Evolutionary conservation across 2,329 filamentous ascomycete species (phyloP).

Genomic region (Pseudocercospora macadamiae): DNA sequence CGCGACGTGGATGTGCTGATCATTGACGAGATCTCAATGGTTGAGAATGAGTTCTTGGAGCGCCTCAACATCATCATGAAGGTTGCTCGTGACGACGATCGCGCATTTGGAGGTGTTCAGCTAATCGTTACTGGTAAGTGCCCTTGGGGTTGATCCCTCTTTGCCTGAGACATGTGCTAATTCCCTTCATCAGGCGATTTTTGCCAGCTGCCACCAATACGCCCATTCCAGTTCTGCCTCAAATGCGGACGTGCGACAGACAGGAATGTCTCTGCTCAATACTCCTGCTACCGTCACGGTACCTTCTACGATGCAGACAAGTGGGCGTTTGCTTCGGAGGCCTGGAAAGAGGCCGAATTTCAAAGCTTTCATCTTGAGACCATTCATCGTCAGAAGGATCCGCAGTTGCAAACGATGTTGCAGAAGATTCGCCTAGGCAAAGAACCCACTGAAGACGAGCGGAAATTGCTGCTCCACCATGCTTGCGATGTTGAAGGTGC

Average conservation of each 20-base stretch:
- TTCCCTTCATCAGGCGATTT: too few species aligned
- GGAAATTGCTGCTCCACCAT: neutral
- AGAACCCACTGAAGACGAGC: conserved; percentile 43
- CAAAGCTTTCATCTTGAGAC: conserved; percentile 54
- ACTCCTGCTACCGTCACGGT: neutral
- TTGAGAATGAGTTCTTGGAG: conserved; percentile 59
- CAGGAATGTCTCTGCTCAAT: neutral
- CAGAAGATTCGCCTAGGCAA: conserved; percentile 52
- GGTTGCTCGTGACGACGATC: conserved; percentile 30
- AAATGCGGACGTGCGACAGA: conserved; percentile 44
- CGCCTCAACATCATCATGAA: conserved; percentile 56
- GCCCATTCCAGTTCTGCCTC: conserved; percentile 58
- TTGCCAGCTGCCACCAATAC: conserved; percentile 63
- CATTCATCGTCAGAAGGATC: conserved; percentile 61
- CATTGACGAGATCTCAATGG: conserved; percentile 69
- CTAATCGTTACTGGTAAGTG: conserved; percentile 26
- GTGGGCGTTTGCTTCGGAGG: conserved; percentile 62
- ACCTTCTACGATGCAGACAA: conserved; percentile 46
- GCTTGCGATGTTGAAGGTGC: neutral
- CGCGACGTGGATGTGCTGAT: conserved; percentile 57
- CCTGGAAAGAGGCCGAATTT: conserved; percentile 60
- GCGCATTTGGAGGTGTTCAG: conserved; percentile 54
- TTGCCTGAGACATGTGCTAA: too few species aligned
- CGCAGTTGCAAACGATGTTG: conserved; percentile 48
- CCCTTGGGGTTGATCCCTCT: too few species aligned